Evolutionary conservation across 345 rosid species (phyloP).

Genomic region (Psidium guajava): DNA sequence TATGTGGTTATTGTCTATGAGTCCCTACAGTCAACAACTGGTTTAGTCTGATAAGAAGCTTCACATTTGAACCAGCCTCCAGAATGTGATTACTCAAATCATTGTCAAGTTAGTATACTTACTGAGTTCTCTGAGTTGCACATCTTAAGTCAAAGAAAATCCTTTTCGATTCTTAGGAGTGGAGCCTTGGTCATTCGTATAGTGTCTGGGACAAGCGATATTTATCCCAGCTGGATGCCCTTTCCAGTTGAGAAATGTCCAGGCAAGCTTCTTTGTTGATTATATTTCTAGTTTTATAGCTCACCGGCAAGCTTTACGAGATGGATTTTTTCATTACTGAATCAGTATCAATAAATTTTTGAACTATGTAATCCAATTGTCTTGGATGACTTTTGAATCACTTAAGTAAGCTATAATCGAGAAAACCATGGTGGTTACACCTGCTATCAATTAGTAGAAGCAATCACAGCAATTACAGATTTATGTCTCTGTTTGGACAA

Average conservation of each 20-base stretch:
- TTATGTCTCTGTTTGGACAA: neutral
- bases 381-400: neutral
- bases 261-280: slow-evolving; percentile 25
- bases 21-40: neutral
- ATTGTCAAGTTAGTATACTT: neutral
- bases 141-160: neutral
- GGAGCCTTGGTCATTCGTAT: slow-evolving; percentile 89
- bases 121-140: neutral
- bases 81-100: neutral
- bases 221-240: slow-evolving; percentile 97
- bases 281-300: neutral
- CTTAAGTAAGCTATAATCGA: neutral
- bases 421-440: neutral
- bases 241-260: slow-evolving; percentile 70
- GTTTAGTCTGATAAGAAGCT: neutral
- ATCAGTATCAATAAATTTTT: neutral
- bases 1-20: neutral
- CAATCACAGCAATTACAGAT: neutral
- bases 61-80: neutral
- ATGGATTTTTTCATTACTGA: neutral
- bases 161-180: slow-evolving; percentile 41
- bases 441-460: neutral
- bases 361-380: neutral
- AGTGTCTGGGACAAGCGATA: slow-evolving; percentile 69
- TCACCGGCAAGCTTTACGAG: neutral